phyloP scores from a whole-genome alignment of 257 asterid species.

The Anisodus tanguticus region DNA sequence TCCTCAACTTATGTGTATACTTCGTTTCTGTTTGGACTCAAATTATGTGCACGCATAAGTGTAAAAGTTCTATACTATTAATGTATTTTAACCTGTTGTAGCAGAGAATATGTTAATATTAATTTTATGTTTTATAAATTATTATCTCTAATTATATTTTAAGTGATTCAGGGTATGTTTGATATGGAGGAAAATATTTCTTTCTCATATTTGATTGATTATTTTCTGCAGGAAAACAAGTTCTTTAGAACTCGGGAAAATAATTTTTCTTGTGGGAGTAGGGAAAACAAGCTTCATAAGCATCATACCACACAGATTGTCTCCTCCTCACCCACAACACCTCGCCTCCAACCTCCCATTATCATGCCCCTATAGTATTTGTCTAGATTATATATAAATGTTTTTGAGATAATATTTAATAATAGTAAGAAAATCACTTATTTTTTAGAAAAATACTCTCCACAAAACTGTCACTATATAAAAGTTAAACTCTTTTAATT shows the following conservation, averaged over 20 bases:
- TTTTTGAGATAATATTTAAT: no score
- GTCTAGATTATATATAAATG: no score
- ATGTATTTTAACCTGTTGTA: neutral
- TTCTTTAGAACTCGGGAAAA: neutral
- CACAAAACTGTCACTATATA: no score
- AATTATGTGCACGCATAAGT: neutral
- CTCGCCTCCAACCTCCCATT: no score
- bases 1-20: neutral
- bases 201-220: neutral
- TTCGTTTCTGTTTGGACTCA: neutral
- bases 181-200: neutral
- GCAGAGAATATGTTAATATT: neutral
- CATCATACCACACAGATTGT: neutral
- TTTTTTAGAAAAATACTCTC: no score
- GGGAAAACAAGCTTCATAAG: neutral
- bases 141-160: neutral
- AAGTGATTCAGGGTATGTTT: neutral
- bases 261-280: accelerated
- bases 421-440: no score
- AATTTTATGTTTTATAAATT: neutral
- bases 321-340: no score
- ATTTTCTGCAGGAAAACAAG: neutral
- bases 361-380: no score
- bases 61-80: neutral
- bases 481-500: neutral